These are phyloP conservation scores for Ceratobasidium sp. DNA, from an alignment of 1,284 basidiomycete species.

Conservation along the genomic window DNA sequence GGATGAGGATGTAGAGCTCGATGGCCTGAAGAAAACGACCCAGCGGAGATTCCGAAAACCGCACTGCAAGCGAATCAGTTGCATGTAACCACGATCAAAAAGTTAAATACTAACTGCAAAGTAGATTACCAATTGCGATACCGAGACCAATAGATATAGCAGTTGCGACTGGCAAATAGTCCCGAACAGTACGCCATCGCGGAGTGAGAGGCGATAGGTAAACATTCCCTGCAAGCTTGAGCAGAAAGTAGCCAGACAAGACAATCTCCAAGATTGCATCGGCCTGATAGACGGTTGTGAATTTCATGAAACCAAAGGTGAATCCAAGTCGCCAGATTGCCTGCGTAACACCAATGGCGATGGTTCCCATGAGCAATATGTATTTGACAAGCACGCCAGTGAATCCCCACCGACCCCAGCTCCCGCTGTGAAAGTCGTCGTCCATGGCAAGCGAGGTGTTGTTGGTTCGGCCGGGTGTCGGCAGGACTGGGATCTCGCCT, in stretches of 20 bases:
- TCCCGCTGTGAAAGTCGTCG: constrained; percentile 62
- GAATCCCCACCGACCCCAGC: constrained; percentile 71
- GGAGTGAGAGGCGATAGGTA: constrained; percentile 59
- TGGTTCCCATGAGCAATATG: constrained; percentile 59
- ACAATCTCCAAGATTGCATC: constrained; percentile 69
- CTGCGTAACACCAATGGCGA: constrained; percentile 66
- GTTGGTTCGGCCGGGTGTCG: constrained; percentile 48
- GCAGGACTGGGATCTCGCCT: constrained; percentile 55
- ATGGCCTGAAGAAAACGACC: constrained; percentile 76
- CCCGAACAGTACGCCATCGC: constrained; percentile 60
- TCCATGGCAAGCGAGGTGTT: constrained; percentile 48
- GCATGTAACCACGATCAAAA: constrained; percentile 44
- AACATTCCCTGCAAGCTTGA: constrained; percentile 71
- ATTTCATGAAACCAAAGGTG: constrained; percentile 55
- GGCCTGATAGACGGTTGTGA: constrained; percentile 66
- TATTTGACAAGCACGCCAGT: constrained; percentile 66
- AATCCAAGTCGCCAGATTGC: constrained; percentile 69
- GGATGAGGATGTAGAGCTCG: constrained; percentile 70
- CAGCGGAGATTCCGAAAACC: constrained; percentile 72
- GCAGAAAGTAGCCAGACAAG: constrained; percentile 66
- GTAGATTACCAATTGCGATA: constrained; percentile 66
- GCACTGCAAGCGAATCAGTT: constrained; percentile 58
- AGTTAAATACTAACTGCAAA: constrained; percentile 64
- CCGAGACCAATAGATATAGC: constrained; percentile 65
- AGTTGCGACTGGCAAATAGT: constrained; percentile 65